Base-by-base conservation (phyloP, 2,329 filamentous ascomycete species). In the Apiospora phragmitis region DNA sequence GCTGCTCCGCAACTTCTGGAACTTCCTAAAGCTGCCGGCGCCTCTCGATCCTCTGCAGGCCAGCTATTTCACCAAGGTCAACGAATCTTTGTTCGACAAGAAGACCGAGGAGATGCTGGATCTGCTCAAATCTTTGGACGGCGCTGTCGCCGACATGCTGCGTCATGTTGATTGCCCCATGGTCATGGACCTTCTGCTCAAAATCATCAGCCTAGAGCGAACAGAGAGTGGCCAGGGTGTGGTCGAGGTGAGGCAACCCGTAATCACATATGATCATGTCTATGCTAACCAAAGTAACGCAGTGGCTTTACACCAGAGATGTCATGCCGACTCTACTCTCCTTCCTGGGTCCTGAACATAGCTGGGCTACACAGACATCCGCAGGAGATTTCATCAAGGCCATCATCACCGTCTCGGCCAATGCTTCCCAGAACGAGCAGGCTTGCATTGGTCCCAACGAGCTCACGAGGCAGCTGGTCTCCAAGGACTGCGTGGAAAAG, bases 391-490 rank as follows among this genome's bases (percentile, higher is more conserved):
- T 99, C 76, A 89, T 99, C 77, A 99, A 99, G 81, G 96, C 96
- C 55, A 98, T 99, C 79, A 98, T 99, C 75, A 99, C 96, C 35
- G 98, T 99, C 71, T 98, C 96, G 1, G 96, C 96, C 72, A 99
- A 99, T 79, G 96, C 96, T 3, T 98, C 95, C 1, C 96, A 97
- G 76, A 97, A 98, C 78, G 96, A 99, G 78, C 95, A 98, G 80
- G 96, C 95, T n/a, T 98, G 97, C 77, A 98, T 99, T 79, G 96
- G 96, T 4, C 96, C 96, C 4, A 99, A 99, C 80, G 96, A 97
- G 79, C 88, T 99, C 67, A 99, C 96, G 6, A 91, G 96, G 51
- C 94, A 99, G 82, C 88, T 99, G 4, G 96, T 99, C 1, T 98
- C 96, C 0, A 90, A 92, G 73, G 83, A 89, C 21, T 98, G 95